phyloP scores from a whole-genome alignment of 257 asterid genomes.

The Catharanthus roseus region DNA sequence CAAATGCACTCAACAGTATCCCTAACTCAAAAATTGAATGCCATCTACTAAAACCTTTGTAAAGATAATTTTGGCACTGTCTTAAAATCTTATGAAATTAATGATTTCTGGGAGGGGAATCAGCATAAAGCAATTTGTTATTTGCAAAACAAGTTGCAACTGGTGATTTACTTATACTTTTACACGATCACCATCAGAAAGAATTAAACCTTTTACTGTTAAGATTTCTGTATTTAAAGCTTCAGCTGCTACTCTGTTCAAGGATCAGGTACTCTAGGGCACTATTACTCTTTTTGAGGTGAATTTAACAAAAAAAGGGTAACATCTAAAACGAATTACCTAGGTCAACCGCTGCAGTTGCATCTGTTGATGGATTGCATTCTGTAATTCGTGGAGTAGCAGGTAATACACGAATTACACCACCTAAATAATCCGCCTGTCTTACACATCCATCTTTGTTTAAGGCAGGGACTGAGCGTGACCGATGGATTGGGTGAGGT shows the following conservation, averaged over 20 bases:
- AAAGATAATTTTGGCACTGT: background rate
- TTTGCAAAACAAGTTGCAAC: background rate
- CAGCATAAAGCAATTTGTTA: background rate
- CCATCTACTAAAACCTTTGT: background rate
- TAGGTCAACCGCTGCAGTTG: conserved; percentile 32
- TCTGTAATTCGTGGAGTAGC: conserved; percentile 46
- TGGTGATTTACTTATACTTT: background rate
- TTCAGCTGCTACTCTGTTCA: background rate
- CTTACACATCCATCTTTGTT: conserved; percentile 53
- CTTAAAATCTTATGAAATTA: background rate
- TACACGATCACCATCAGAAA: background rate
- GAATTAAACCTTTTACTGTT: background rate
- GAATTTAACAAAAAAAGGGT: background rate
- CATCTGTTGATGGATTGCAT: conserved; percentile 28
- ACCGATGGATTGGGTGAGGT: conserved; percentile 61
- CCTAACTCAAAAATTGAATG: background rate
- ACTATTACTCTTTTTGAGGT: background rate
- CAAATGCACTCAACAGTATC: background rate
- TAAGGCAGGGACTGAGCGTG: conserved; percentile 73
- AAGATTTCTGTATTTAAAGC: background rate
- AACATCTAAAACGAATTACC: conserved; percentile 26
- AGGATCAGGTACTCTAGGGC: background rate
- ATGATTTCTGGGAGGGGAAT: background rate
- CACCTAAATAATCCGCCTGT: conserved; percentile 49
- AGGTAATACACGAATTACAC: conserved; percentile 64